phyloP scores from a whole-genome alignment of 2,329 filamentous ascomycete genomes.

The Chrysosporium keratinophilum region DNA sequence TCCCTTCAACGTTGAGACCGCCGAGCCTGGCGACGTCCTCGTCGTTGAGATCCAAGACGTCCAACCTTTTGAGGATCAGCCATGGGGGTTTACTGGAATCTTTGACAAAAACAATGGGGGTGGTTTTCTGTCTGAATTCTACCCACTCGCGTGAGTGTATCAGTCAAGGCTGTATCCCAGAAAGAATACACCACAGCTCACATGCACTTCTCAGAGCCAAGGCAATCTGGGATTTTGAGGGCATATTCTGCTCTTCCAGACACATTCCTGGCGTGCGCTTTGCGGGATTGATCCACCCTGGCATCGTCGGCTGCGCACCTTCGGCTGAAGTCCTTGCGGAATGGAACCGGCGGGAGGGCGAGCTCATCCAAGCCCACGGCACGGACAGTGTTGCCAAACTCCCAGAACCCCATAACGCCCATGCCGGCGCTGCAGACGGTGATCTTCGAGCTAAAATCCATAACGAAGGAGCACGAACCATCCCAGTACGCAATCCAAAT shows the following conservation, averaged over 20 bases:
- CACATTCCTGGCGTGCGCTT: constrained; percentile 84
- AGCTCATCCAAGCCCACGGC: constrained; percentile 60
- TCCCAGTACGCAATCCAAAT: constrained; percentile 46
- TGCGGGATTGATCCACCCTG: constrained; percentile 79
- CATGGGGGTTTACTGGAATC: constrained; percentile 82
- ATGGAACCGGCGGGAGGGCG: constrained; percentile 76
- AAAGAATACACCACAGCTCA: background rate
- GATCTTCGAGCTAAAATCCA: constrained; percentile 57
- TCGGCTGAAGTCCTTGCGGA: constrained; percentile 63
- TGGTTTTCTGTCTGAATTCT: constrained; percentile 78
- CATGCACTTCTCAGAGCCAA: constrained; percentile 41
- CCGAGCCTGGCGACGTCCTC: constrained; percentile 73
- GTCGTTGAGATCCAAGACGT: constrained; percentile 88
- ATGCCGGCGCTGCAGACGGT: constrained; percentile 54
- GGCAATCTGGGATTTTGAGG: constrained; percentile 68
- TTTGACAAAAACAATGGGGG: constrained; percentile 76
- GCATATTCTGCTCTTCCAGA: constrained; percentile 69
- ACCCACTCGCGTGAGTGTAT: constrained; percentile 59
- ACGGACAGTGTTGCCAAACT: constrained; percentile 62
- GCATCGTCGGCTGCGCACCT: constrained; percentile 81
- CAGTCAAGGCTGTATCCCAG: constrained; percentile 25
- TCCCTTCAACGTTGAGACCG: constrained; percentile 75
- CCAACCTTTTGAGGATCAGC: constrained; percentile 72
- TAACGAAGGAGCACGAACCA: constrained; percentile 69
- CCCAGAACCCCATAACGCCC: constrained; percentile 59